Evolutionary conservation across 257 asterid genomes (phyloP).

Genomic region (Solanum ossicruentum): DNA sequence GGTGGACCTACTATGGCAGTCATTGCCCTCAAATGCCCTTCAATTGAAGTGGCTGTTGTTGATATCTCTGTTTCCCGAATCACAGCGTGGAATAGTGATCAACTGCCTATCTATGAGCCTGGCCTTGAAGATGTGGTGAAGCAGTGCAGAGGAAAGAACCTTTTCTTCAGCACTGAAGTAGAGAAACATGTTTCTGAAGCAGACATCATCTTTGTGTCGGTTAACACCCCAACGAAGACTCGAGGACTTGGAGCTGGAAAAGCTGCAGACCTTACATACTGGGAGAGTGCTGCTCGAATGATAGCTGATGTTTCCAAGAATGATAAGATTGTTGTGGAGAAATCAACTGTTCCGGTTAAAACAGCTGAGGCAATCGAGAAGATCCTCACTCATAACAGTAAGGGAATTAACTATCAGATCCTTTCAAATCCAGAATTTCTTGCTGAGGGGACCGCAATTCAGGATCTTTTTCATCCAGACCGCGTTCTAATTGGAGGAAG

Average conservation of each 20-base stretch:
- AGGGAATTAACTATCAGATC: constrained; percentile 38
- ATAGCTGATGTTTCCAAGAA: constrained; percentile 52
- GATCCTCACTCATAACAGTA: constrained; percentile 45
- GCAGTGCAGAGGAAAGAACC: constrained; percentile 48
- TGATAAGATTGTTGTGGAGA: constrained; percentile 50
- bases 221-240: constrained; percentile 50
- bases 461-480: constrained; percentile 41
- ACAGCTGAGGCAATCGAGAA: constrained; percentile 62
- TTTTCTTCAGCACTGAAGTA: constrained; percentile 43
- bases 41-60: constrained; percentile 34
- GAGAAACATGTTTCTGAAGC: constrained; percentile 48
- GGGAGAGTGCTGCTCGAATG: constrained; percentile 63
- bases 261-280: constrained; percentile 50
- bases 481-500: constrained; percentile 55
- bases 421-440: constrained; percentile 53
- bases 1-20: constrained; percentile 48
- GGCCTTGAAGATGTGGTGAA: constrained; percentile 56
- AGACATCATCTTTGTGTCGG: constrained; percentile 47
- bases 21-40: constrained; percentile 36
- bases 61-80: constrained; percentile 36
- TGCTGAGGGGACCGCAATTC: constrained; percentile 55
- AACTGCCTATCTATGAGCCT: constrained; percentile 58
- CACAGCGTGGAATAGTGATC: constrained; percentile 41
- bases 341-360: constrained; percentile 55
- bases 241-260: constrained; percentile 60